Conservation (phyloP, 2,329 filamentous ascomycete genomes). For the Talaromyces albobiverticillius region DNA sequence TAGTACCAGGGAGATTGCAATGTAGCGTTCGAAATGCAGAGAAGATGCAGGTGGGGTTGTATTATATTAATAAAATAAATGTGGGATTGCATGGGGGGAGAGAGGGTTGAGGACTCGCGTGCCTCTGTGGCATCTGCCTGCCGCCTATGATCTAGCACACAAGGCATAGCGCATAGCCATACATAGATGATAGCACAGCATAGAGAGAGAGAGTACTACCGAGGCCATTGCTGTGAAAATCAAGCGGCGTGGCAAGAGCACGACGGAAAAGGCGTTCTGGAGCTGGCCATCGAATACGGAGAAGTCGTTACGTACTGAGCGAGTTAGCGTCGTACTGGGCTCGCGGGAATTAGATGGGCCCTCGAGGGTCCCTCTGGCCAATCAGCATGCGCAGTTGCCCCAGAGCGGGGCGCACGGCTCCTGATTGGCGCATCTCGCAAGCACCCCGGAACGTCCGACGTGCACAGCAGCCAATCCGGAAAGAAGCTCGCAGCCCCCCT, state of each 20-base stretch:
- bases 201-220: no score
- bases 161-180: no score
- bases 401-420: not conserved
- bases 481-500: not conserved
- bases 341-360: no score
- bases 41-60: slow-evolving; percentile 5
- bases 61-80: not conserved
- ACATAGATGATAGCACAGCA: no score
- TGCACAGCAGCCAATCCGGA: not conserved
- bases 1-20: not conserved
- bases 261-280: no score
- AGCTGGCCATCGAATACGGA: not conserved
- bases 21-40: not conserved
- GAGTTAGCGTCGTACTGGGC: not conserved
- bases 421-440: not conserved
- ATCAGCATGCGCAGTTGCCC: not conserved
- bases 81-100: no score
- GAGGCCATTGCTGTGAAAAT: no score
- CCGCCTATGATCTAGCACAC: no score
- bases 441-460: not conserved
- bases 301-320: not conserved
- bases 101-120: no score
- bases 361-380: not conserved
- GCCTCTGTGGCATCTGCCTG: no score
- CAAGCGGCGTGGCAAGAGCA: no score